phyloP scores from a whole-genome alignment of 352 stramenopile genomes.

The Globisporangium nodosum region DNA sequence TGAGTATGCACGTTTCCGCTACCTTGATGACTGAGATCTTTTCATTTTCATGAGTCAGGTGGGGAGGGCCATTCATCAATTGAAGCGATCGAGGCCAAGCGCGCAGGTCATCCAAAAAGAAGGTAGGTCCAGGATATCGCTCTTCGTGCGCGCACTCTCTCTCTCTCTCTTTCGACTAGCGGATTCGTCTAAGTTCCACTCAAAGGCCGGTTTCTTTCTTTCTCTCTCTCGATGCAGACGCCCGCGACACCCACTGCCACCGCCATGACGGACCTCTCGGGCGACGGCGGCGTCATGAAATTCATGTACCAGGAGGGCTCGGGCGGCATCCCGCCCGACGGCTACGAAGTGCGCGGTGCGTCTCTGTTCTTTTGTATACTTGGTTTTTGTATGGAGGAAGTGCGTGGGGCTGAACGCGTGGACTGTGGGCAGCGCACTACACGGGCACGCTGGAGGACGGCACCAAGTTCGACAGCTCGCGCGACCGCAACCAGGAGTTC shows the following conservation, averaged over 20 bases:
- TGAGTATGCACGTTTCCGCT: too few species aligned
- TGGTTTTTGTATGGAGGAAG: not conserved
- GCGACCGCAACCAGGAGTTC: conserved; percentile 83
- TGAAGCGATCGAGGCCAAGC: too few species aligned
- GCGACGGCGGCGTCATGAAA: conserved; percentile 90
- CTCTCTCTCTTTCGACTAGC: too few species aligned
- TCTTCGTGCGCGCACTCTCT: too few species aligned
- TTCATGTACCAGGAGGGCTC: conserved; percentile 87
- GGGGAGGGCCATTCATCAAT: too few species aligned
- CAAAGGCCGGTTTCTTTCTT: not conserved
- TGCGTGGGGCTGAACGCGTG: not conserved
- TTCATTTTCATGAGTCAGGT: too few species aligned
- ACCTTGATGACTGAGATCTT: too few species aligned
- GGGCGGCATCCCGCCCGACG: conserved; percentile 71
- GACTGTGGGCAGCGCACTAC: conserved; percentile 83
- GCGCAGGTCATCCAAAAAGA: too few species aligned
- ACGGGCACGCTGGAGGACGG: conserved; percentile 93
- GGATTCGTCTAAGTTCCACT: too few species aligned
- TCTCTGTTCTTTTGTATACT: not conserved
- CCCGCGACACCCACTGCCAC: conserved; percentile 3
- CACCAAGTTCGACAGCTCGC: conserved; percentile 93
- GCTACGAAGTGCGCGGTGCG: conserved; percentile 75
- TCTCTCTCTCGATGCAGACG: not conserved
- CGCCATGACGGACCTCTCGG: conserved; percentile 68
- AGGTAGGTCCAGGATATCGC: too few species aligned